These are phyloP conservation scores for Emericellopsis terricola DNA, from an alignment of 495 filamentous ascomycete genomes.

Conservation along the genomic window DNA sequence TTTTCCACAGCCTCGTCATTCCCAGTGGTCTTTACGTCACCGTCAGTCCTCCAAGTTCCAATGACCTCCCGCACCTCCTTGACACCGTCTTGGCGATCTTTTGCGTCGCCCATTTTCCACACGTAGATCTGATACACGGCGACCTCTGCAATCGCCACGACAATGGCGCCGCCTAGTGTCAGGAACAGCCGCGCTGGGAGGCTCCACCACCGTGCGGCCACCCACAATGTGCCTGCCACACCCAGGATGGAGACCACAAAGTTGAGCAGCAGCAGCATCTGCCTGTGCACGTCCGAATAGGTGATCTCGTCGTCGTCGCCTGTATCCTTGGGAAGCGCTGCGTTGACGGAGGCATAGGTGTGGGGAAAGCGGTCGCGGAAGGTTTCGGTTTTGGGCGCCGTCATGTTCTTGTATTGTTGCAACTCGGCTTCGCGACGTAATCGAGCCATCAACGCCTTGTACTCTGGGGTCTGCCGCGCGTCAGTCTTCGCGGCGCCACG, in stretches of 20 bases:
- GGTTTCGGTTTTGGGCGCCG: conserved; percentile 33
- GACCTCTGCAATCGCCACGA: conserved; percentile 75
- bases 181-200: conserved; percentile 49
- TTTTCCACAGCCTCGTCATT: too few species aligned
- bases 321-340: conserved; percentile 25
- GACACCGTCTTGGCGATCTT: conserved; percentile 40
- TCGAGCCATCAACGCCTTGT: conserved; percentile 73
- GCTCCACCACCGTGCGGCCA: conserved; percentile 50
- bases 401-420: conserved; percentile 60
- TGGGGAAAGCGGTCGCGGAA: conserved; percentile 40
- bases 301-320: conserved; percentile 40
- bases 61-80: conserved; percentile 56
- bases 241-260: conserved; percentile 55
- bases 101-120: conserved; percentile 55
- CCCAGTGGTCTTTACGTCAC: too few species aligned
- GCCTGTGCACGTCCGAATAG: conserved; percentile 53
- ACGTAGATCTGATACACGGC: conserved; percentile 78
- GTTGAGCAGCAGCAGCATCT: conserved; percentile 57
- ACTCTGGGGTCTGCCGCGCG: conserved; percentile 16
- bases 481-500: too few species aligned
- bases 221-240: conserved; percentile 54
- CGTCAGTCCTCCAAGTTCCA: conserved; percentile 50
- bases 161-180: conserved; percentile 44
- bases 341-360: conserved; percentile 28
- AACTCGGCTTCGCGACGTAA: conserved; percentile 67